These are phyloP conservation scores for Tagetes erecta DNA, from an alignment of 129 eudicot genomes.

Conservation along the genomic window DNA sequence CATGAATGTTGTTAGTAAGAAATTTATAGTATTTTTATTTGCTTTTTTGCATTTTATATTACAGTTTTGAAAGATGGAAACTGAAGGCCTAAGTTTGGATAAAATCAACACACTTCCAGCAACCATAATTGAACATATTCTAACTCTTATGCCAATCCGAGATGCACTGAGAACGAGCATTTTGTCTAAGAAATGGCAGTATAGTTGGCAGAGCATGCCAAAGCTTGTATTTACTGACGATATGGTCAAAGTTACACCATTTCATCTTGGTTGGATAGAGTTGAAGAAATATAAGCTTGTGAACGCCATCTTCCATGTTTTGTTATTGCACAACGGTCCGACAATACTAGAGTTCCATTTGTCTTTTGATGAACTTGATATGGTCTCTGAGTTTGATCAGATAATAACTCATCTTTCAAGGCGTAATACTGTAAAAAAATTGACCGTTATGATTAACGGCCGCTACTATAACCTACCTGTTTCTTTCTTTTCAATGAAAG, in stretches of 20 bases:
- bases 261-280: too few relatives aligned
- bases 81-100: too few relatives aligned
- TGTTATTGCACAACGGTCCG: constrained; percentile 22
- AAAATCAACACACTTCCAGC: constrained; percentile 24
- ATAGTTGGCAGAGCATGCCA: constrained; percentile 24
- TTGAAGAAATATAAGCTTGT: constrained; percentile 6
- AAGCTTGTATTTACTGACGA: constrained; percentile 2
- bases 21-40: too few relatives aligned
- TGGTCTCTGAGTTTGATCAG: constrained; percentile 22
- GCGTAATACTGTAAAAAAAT: neutral
- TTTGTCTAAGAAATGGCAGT: constrained; percentile 35
- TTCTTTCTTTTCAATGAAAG: constrained; percentile 15
- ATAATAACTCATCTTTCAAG: constrained; percentile 4
- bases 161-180: constrained; percentile 39
- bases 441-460: neutral
- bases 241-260: neutral
- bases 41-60: too few relatives aligned
- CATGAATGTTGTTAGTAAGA: too few relatives aligned
- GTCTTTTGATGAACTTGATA: neutral
- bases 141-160: constrained; percentile 22
- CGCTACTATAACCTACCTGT: constrained; percentile 9
- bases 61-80: neutral
- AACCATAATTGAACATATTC: neutral
- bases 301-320: constrained; percentile 21
- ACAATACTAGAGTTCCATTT: neutral